Conservation (phyloP, 495 filamentous ascomycete species). For the Hyphodiscus hymeniophilus region DNA sequence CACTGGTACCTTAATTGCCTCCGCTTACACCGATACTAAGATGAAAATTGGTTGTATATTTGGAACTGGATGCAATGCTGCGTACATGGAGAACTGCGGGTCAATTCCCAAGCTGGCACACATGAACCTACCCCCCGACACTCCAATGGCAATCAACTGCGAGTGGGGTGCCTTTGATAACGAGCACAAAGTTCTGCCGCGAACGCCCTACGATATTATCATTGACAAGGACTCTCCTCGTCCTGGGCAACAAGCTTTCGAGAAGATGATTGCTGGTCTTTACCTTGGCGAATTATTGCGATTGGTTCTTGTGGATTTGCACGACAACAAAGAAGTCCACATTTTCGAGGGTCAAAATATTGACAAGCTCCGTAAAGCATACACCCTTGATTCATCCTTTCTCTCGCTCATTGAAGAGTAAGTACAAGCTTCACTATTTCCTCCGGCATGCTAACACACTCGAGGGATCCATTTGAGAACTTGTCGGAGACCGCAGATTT, state of each 20-base stretch:
- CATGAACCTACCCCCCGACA: slow-evolving; percentile 81
- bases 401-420: slow-evolving; percentile 89
- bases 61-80: slow-evolving; percentile 95
- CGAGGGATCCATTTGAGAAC: slow-evolving; percentile 87
- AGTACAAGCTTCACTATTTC: slow-evolving; percentile 9
- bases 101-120: slow-evolving; percentile 91
- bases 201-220: slow-evolving; percentile 74
- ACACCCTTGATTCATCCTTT: slow-evolving; percentile 86
- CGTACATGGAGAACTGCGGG: slow-evolving; percentile 92
- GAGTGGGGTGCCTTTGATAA: slow-evolving; percentile 99
- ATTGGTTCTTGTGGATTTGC: slow-evolving; percentile 75
- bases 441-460: not conserved
- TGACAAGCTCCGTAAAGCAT: slow-evolving; percentile 67
- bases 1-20: slow-evolving; percentile 97
- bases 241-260: slow-evolving; percentile 91
- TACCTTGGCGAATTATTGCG: slow-evolving; percentile 96
- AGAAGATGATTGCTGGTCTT: slow-evolving; percentile 96
- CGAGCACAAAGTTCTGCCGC: slow-evolving; percentile 85
- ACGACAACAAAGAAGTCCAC: slow-evolving; percentile 64
- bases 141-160: slow-evolving; percentile 97
- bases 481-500: slow-evolving; percentile 75
- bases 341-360: slow-evolving; percentile 84
- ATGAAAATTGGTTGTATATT: slow-evolving; percentile 98
- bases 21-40: slow-evolving; percentile 81
- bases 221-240: slow-evolving; percentile 91